Evolutionary conservation across 176 grass and related monocot species (phyloP).

Genomic region (Oryza meridionalis): DNA sequence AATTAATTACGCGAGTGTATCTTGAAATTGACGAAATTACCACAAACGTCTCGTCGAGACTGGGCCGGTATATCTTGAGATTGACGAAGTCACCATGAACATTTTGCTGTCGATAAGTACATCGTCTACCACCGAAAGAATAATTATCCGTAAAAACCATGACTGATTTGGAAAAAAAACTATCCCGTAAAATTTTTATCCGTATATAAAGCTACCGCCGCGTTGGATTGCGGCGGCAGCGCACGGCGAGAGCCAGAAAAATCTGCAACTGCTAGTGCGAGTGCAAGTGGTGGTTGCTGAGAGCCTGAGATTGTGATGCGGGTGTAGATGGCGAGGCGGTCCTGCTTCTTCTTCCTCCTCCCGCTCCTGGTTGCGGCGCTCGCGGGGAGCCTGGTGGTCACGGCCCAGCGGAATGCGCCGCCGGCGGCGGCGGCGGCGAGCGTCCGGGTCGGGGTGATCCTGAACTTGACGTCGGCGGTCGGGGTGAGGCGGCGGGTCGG

Average conservation of each 20-base stretch:
- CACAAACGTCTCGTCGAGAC: rapidly evolving
- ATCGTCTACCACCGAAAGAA: too few species aligned
- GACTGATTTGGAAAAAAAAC: too few species aligned
- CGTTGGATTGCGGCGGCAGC: background rate
- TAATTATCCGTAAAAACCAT: too few species aligned
- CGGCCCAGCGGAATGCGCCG: constrained; percentile 37
- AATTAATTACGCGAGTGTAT: too few species aligned
- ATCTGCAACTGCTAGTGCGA: too few species aligned
- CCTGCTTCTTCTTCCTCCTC: background rate
- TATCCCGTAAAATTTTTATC: too few species aligned
- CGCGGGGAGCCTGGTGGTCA: background rate
- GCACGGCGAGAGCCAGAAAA: background rate
- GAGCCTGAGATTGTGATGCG: background rate
- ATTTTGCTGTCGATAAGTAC: rapidly evolving
- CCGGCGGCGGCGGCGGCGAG: background rate
- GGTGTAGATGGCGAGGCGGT: constrained; percentile 4
- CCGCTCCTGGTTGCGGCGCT: background rate
- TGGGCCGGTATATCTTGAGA: too few species aligned
- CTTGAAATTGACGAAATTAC: rapidly evolving
- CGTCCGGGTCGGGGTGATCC: constrained; percentile 67
- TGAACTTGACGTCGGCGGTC: background rate
- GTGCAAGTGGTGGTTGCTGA: background rate
- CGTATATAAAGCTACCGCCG: constrained; percentile 30
- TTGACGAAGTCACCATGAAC: too few species aligned
- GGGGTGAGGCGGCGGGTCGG: constrained; percentile 39